phyloP scores from a whole-genome alignment of 345 rosid genomes.

The Noccaea bulbosa region DNA sequence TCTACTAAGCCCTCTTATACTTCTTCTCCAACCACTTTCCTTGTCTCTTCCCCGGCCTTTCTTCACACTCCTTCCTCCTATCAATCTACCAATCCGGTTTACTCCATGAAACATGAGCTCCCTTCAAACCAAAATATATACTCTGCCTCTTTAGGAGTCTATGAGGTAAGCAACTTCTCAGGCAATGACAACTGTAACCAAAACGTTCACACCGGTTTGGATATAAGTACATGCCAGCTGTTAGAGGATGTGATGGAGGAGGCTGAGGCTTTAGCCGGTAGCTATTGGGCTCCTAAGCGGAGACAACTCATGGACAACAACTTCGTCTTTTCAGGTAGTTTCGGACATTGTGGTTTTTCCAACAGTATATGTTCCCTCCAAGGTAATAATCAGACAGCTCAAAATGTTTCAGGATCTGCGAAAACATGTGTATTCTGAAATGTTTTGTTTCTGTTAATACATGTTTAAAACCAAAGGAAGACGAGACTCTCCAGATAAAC shows the following conservation, averaged over 20 bases:
- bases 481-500: conserved; percentile 40
- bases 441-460: background rate
- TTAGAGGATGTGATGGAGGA: conserved; percentile 61
- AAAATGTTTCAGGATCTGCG: background rate
- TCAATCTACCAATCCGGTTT: conserved; percentile 24
- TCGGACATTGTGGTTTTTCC: conserved; percentile 3
- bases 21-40: background rate
- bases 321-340: conserved; percentile 4
- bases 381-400: conserved; percentile 26
- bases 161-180: background rate
- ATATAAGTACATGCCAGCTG: conserved; percentile 37
- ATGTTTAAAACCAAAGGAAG: conserved; percentile 44
- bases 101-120: conserved; percentile 58
- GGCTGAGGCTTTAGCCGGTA: conserved; percentile 37
- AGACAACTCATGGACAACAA: conserved; percentile 21
- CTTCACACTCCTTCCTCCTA: conserved; percentile 23
- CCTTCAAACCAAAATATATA: conserved; percentile 63
- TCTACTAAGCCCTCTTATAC: background rate
- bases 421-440: background rate
- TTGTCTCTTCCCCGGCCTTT: conserved; percentile 4
- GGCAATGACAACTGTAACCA: conserved; percentile 2
- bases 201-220: background rate
- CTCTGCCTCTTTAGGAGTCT: conserved; percentile 19
- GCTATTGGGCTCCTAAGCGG: conserved; percentile 20
- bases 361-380: conserved; percentile 9